Base-by-base conservation (phyloP, 2,329 filamentous ascomycete species). In the Aspergillus awamori region DNA sequence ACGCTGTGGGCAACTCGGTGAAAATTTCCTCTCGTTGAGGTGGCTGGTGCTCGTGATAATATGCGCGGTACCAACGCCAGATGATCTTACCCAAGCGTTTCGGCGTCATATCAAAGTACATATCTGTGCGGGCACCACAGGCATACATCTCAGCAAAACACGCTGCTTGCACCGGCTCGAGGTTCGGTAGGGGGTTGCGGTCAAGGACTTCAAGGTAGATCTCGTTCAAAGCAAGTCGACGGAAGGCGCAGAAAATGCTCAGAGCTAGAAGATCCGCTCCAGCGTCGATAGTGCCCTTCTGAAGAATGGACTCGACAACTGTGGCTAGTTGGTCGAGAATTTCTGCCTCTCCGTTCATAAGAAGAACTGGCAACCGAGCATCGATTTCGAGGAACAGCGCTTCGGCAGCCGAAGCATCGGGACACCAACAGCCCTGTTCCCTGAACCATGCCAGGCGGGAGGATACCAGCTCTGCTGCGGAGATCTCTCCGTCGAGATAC, bases 71-170 rank as follows among this genome's bases (percentile, higher is more conserved):
- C 5, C 76, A 70, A 52, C 72, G 65, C 2, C 74, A 71, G 20
- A 79, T 65, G 28, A 78, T 69, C 58, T 78, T 77, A 45, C 82
- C 82, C n/a, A 84, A 71, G 7, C 76, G 75, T 20, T 77, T 79
- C 1, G 82, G 82, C 0, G 76, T 69, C 54, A 87, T 81, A 59
- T 85, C 85, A 59, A 88, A 86, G 68, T 87, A 88, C 2, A 82
- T 78, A 63, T 87, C 84, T 67, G 86, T 88, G 57, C 85, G 82
- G 2, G 86, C 87, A 2, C 86, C 86, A 1, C 87, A 75, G 0
- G 85, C 86, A 72, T 86, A 88, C 2, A 86, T 81, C 67, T 88
- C 86, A 1, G 86, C 82, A 65, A 88, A 88, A 8, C 84, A 84
- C 22, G 85, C 86, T 17, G 86, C 85, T 70, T 88, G 86, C 57